Percentiles rank a stretch among this genome's conserved stretches.
Conservation (phyloP, 2,329 filamentous ascomycete genomes). For the Trichoderma atrobrunneum region DNA sequence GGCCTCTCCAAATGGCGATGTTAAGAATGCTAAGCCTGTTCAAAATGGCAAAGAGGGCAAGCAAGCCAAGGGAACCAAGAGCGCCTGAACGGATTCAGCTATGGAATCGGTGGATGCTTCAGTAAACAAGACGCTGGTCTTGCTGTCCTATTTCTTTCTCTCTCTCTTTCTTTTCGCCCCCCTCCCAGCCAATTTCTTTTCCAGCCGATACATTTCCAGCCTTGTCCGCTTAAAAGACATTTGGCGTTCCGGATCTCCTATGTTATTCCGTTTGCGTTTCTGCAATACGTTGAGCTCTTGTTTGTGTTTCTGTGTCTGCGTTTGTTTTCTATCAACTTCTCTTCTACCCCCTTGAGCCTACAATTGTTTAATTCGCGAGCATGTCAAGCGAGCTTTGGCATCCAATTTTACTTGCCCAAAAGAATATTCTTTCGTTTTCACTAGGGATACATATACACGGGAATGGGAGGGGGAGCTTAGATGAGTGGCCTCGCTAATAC, state of each 20-base stretch:
- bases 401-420: background rate
- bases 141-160: background rate
- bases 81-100: background rate
- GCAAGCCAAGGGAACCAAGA: background rate
- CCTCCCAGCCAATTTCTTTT: background rate
- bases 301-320: background rate
- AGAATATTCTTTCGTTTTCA: background rate
- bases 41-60: background rate
- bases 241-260: background rate
- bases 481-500: background rate
- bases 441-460: background rate
- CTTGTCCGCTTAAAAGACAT: background rate
- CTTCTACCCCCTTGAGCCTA: background rate
- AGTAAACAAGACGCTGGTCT: background rate
- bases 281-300: background rate
- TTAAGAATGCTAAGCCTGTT: background rate
- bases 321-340: background rate
- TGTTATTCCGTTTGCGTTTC: background rate
- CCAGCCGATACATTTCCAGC: background rate
- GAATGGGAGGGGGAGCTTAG: background rate
- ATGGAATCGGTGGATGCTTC: background rate
- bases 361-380: background rate
- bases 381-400: slow-evolving; percentile 8
- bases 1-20: background rate
- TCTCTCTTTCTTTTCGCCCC: background rate